A percentile compares a stretch with the other conserved stretches of the same genome.
These are phyloP conservation scores for Trypanosoma avium DNA, from an alignment of 208 protist species.

Conservation along the genomic window DNA sequence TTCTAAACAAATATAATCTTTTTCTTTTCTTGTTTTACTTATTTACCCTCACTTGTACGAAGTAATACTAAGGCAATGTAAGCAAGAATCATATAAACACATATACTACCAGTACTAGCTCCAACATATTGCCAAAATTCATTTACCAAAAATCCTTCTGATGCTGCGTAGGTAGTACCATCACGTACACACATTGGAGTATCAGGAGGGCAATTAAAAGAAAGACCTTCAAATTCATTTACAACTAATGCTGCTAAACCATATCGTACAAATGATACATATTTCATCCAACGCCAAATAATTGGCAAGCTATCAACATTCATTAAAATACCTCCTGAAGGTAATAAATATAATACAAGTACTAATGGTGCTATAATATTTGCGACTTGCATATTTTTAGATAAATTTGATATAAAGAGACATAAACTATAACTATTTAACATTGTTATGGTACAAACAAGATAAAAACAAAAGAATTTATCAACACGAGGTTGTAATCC, in stretches of 20 bases:
- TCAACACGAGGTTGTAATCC: conserved; percentile 42
- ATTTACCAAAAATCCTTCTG: conserved; percentile 36
- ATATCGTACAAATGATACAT: conserved; percentile 73
- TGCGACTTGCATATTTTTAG: conserved; percentile 50
- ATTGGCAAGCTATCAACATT: conserved; percentile 52
- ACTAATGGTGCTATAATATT: conserved; percentile 61
- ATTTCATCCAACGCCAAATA: conserved; percentile 75
- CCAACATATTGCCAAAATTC: conserved; percentile 30
- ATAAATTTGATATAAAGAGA: conserved; percentile 61
- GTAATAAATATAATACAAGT: conserved; percentile 63
- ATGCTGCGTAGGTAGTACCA: conserved; percentile 43
- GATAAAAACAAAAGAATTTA: conserved; percentile 50
- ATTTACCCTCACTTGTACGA: conserved; percentile 4
- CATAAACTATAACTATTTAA: conserved; percentile 68
- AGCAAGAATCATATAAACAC: conserved; percentile 48
- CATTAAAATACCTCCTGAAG: conserved; percentile 64
- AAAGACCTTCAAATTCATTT: conserved; percentile 74
- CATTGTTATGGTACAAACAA: conserved; percentile 44
- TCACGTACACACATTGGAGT: conserved; percentile 31
- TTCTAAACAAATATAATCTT: too few relatives aligned
- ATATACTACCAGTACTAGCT: conserved; percentile 29
- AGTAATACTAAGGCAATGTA: conserved; percentile 41
- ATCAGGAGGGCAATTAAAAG: conserved; percentile 32
- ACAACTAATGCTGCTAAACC: conserved; percentile 52
- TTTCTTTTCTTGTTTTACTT: neutral